Conservation (phyloP, 2,329 filamentous ascomycete genomes). For the Tolypocladium capitatum region DNA sequence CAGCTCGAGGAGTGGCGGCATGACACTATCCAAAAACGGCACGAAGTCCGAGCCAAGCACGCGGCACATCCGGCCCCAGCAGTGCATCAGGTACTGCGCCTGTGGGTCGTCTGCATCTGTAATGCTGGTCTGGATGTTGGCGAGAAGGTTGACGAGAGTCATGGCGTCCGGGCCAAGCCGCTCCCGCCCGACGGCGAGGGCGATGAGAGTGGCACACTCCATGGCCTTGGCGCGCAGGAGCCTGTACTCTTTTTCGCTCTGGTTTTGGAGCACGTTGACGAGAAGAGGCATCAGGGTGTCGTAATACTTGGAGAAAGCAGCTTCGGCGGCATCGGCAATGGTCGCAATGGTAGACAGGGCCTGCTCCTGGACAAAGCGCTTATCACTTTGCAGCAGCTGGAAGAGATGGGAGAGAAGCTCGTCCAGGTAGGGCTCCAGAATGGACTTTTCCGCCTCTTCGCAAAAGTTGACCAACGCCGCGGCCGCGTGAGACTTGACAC, state of each 20-base stretch:
- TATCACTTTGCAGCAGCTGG: slow-evolving; percentile 75
- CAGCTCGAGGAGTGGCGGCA: slow-evolving; percentile 83
- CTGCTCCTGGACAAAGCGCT: slow-evolving; percentile 95
- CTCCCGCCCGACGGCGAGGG: slow-evolving; percentile 86
- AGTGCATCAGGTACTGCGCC: slow-evolving; percentile 93
- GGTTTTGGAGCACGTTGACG: slow-evolving; percentile 75
- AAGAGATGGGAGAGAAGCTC: slow-evolving; percentile 75
- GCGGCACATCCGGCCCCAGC: slow-evolving; percentile 97
- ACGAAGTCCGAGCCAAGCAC: slow-evolving; percentile 85
- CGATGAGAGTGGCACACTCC: slow-evolving; percentile 96
- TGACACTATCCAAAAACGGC: slow-evolving; percentile 82
- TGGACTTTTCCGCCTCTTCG: slow-evolving; percentile 88
- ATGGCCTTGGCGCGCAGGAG: slow-evolving; percentile 92
- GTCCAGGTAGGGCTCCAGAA: slow-evolving; percentile 86
- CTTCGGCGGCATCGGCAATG: slow-evolving; percentile 95
- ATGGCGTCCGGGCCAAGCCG: slow-evolving; percentile 80
- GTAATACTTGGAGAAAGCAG: slow-evolving; percentile 91
- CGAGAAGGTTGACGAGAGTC: slow-evolving; percentile 75
- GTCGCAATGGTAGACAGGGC: slow-evolving; percentile 95
- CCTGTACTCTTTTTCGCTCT: slow-evolving; percentile 87
- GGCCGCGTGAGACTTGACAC: slow-evolving; percentile 92
- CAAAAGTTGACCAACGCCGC: slow-evolving; percentile 99
- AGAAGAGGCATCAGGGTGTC: slow-evolving; percentile 90
- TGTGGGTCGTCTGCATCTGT: slow-evolving; percentile 90
- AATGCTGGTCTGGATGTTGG: slow-evolving; percentile 74